Conservation (phyloP, 164 flowering plant species). For the Berberis thunbergii region DNA sequence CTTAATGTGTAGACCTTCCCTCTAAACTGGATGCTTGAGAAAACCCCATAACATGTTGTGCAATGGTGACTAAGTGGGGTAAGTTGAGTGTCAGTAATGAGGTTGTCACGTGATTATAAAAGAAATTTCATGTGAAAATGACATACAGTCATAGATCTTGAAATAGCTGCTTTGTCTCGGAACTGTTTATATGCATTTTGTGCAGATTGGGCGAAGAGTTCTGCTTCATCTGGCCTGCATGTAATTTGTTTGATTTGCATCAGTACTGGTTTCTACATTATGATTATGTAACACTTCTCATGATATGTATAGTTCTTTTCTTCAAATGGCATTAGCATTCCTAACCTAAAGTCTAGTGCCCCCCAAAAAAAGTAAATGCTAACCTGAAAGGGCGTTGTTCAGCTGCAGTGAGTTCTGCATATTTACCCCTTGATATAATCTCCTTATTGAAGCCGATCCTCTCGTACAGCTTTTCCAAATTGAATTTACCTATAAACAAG, state of each 20-base stretch:
- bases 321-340: neutral
- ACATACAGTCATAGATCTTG: constrained; percentile 89
- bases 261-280: neutral
- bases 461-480: constrained; percentile 66
- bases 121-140: constrained; percentile 1
- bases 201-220: constrained; percentile 80
- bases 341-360: too few species aligned
- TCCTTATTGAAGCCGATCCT: constrained; percentile 92
- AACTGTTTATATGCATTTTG: constrained; percentile 63
- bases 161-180: constrained; percentile 87
- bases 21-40: too few species aligned
- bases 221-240: constrained; percentile 86
- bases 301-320: neutral
- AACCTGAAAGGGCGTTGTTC: constrained; percentile 88
- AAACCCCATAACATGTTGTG: too few species aligned
- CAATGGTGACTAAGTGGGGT: too few species aligned
- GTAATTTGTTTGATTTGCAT: neutral
- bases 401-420: constrained; percentile 74
- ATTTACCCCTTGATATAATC: constrained; percentile 84
- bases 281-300: neutral
- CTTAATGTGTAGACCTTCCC: too few species aligned
- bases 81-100: neutral
- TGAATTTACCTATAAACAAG: constrained; percentile 55
- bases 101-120: neutral
- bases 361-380: neutral